Evolutionary conservation across 306 rosid genomes (phyloP), one percentile per base, ranked within the genome.

Genomic region (Vachellia pachyceras): DNA sequence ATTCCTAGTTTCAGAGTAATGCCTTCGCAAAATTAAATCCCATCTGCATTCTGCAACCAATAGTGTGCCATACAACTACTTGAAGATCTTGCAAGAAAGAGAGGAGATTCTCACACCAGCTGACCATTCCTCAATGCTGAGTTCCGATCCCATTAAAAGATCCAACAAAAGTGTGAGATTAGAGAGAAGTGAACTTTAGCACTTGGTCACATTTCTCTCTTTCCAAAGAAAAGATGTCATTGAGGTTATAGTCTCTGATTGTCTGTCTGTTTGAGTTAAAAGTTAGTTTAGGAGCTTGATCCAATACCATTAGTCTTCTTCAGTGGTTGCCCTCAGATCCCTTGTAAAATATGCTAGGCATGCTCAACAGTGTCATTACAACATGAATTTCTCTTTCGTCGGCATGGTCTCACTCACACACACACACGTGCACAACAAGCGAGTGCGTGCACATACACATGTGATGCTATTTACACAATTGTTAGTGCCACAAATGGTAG

Each of bases 301-400:
- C n/a, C 44, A 15, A 36, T 36, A 6, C 41, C 6, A 37, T 37
- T 37, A 29, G 33, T 29, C 33, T 29, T n/a, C n/a, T n/a, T 29
- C 2, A 29, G 33, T 29, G 33, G 33, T 29, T 2, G 2, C 33
- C 33, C 33, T 29, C 33, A 29, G 33, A 29, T 55, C 13, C 13
- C 63, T 55, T 33, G 7, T 55, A 55, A 20, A 55, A 55, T 17
- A 55, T 6, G 12, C 63, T 55, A 23, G 18, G 18, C 77, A 20
- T 79, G 60, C 72, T 69, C 39, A 55, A 37, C 70, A 57, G 77
- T 79, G 75, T 66, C 73, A 66, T 18, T 52, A 37, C 36, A 54
- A 58, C 20, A 42, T 77, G 42, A 39, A 73, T 78, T 46, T 39
- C 33, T 29, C 23, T 46, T 72, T 61, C 41, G 78, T 64, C 46